Percentiles rank a stretch among this genome's conserved stretches.
Conservation (phyloP, 768 basidiomycete genomes). For the Naganishia onofrii region DNA sequence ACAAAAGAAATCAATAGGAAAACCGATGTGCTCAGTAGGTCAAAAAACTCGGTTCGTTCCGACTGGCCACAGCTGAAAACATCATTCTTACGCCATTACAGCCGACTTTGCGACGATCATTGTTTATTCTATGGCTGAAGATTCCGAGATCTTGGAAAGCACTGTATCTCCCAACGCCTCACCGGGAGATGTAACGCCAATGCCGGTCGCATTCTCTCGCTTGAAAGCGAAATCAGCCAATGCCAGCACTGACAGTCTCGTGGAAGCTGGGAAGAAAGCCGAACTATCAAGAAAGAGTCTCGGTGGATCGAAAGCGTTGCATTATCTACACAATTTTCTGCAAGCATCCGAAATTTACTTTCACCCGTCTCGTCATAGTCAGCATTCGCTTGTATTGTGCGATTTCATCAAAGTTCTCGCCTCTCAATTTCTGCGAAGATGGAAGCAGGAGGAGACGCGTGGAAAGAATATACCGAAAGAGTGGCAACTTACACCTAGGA, state of each 20-base stretch:
- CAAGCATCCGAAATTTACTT: constrained; percentile 87
- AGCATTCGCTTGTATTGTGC: constrained; percentile 62
- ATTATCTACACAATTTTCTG: constrained; percentile 78
- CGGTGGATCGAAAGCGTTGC: constrained; percentile 79
- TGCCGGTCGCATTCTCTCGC: constrained; percentile 55
- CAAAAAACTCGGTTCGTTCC: too few relatives aligned
- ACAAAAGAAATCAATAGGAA: constrained; percentile 27
- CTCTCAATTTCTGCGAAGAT: constrained; percentile 79
- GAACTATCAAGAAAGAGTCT: constrained; percentile 61
- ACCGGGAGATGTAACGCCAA: constrained; percentile 55
- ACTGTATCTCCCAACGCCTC: constrained; percentile 64
- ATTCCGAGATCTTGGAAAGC: constrained; percentile 55
- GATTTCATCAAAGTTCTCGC: constrained; percentile 76
- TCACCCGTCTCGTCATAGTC: constrained; percentile 81
- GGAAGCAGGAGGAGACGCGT: constrained; percentile 65
- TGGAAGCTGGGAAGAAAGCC: constrained; percentile 45
- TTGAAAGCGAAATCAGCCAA: constrained; percentile 53
- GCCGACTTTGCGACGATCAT: constrained; percentile 64
- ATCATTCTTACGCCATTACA: neutral
- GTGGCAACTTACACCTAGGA: constrained; percentile 70
- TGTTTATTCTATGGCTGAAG: constrained; percentile 83
- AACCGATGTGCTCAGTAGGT: constrained; percentile 26
- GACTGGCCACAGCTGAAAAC: too few relatives aligned
- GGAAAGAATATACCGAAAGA: constrained; percentile 78
- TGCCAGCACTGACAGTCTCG: constrained; percentile 46